phyloP scores from a whole-genome alignment of 805 yeast species.

The Cyberlindnera sargentensis region DNA sequence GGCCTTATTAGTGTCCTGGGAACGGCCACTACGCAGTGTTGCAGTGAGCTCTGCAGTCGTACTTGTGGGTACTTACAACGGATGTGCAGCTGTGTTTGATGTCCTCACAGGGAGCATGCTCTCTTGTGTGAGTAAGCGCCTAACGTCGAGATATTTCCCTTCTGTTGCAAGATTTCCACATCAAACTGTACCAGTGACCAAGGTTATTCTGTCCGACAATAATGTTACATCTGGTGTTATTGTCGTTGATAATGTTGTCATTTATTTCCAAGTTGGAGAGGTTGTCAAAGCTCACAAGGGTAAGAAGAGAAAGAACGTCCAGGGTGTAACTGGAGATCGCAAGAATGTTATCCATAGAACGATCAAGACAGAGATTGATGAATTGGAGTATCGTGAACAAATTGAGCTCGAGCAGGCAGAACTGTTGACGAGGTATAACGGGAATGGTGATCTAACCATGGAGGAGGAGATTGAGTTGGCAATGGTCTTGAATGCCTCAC shows the following conservation, averaged over 20 bases:
- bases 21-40: constrained; percentile 12
- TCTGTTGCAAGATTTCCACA: constrained; percentile 1
- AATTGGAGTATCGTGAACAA: constrained; percentile 15
- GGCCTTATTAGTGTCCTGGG: neutral
- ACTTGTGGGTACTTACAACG: constrained; percentile 18
- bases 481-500: constrained; percentile 18
- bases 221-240: constrained; percentile 15
- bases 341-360: constrained; percentile 14
- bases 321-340: constrained; percentile 13
- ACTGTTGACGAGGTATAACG: constrained; percentile 19
- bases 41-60: constrained; percentile 19
- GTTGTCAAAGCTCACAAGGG: neutral
- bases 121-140: constrained; percentile 11
- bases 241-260: constrained; percentile 14
- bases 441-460: constrained; percentile 13
- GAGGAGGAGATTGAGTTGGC: constrained; percentile 23
- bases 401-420: constrained; percentile 8
- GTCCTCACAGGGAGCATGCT: constrained; percentile 16
- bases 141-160: constrained; percentile 10
- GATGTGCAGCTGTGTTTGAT: constrained; percentile 20
- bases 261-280: constrained; percentile 21
- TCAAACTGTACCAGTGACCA: constrained; percentile 12
- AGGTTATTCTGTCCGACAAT: constrained; percentile 8
- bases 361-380: constrained; percentile 18
- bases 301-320: constrained; percentile 9